Evolutionary conservation across 495 filamentous ascomycete species (phyloP).

Genomic region (Aspergillus bridgeri): DNA sequence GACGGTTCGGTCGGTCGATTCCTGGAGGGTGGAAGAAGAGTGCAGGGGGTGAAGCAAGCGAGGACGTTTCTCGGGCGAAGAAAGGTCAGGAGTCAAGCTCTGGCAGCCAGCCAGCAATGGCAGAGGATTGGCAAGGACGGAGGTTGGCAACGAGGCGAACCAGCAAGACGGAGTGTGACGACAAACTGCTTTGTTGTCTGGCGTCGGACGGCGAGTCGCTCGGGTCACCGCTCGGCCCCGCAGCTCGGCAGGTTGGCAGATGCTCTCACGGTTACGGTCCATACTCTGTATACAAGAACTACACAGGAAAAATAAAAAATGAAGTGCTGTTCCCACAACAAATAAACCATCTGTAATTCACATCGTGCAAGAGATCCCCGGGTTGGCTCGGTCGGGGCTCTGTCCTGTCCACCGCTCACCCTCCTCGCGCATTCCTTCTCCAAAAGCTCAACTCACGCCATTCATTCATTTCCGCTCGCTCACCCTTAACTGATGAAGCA

Average conservation of each 20-base stretch:
- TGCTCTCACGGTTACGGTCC: too few species aligned
- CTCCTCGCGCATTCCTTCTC: background rate
- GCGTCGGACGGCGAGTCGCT: slow-evolving; percentile 10
- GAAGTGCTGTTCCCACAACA: background rate
- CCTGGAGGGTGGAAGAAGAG: background rate
- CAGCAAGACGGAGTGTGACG: slow-evolving; percentile 7
- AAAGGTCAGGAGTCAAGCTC: background rate
- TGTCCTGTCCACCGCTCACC: background rate
- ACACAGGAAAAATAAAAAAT: background rate
- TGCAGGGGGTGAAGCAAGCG: background rate
- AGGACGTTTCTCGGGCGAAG: background rate
- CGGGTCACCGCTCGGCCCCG: slow-evolving; percentile 26
- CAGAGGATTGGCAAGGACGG: background rate
- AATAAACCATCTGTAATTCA: too few species aligned
- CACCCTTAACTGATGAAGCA: slow-evolving; percentile 83
- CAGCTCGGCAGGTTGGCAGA: slow-evolving; percentile 6
- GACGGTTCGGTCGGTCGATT: background rate
- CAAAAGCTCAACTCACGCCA: background rate
- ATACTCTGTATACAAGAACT: too few species aligned
- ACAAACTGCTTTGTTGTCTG: slow-evolving; percentile 29
- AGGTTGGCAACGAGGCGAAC: background rate
- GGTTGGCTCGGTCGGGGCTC: background rate
- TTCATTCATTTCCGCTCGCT: too few species aligned
- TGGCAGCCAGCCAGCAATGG: background rate
- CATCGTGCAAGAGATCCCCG: too few species aligned